These are phyloP conservation scores for Trichoderma endophyticum DNA, from an alignment of 2,329 filamentous ascomycete species.

Conservation along the genomic window DNA sequence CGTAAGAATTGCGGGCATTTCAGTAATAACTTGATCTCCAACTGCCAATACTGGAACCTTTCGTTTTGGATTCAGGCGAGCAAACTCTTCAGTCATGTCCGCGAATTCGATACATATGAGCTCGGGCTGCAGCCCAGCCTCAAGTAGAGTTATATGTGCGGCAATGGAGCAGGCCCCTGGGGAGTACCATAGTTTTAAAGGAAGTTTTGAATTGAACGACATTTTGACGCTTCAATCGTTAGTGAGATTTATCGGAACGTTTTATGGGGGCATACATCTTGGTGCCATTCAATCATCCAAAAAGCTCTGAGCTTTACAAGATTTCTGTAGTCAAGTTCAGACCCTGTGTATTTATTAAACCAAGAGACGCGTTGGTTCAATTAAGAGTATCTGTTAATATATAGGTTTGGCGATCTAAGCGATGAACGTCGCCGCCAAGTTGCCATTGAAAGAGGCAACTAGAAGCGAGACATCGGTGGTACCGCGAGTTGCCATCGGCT, in stretches of 20 bases:
- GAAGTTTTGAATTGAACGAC: not conserved
- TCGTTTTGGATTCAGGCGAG: not conserved
- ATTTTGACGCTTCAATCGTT: not conserved
- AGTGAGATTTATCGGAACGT: not conserved
- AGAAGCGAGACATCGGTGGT: not conserved
- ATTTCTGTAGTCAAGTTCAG: not conserved
- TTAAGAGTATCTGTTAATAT: not conserved
- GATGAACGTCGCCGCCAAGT: not conserved
- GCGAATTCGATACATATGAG: not conserved
- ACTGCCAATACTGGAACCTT: not conserved
- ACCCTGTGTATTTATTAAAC: not conserved
- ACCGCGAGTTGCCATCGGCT: not conserved
- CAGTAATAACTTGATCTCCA: not conserved
- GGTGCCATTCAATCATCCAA: too few species aligned
- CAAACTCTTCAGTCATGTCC: not conserved
- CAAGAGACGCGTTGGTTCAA: not conserved
- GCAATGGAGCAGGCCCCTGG: not conserved
- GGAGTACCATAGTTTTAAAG: not conserved
- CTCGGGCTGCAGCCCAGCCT: not conserved
- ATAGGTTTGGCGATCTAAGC: not conserved
- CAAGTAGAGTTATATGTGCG: not conserved
- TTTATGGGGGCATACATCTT: not conserved
- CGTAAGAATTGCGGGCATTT: slow-evolving; percentile 8
- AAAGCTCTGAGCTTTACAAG: not conserved
- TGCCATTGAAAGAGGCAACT: not conserved